phyloP scores from a whole-genome alignment of 73 alveolate species.

The Halteria grandinella region DNA sequence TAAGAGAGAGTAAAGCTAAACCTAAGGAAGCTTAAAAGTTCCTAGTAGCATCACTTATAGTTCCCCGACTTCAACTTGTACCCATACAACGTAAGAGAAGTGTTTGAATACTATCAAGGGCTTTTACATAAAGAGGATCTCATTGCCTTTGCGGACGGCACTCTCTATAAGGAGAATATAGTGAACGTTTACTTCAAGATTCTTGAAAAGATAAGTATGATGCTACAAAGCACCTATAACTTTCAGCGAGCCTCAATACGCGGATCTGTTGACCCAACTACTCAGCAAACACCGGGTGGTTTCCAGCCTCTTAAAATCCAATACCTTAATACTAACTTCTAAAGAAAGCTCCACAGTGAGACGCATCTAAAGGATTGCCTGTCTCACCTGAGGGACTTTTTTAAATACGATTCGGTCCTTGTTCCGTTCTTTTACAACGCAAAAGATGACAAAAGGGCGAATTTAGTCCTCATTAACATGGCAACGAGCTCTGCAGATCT shows the following conservation, averaged over 20 bases:
- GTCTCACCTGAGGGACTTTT: constrained; percentile 8
- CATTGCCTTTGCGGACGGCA: constrained; percentile 27
- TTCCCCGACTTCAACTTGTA: constrained; percentile 36
- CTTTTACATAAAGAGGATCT: constrained; percentile 32
- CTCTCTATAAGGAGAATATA: constrained; percentile 20
- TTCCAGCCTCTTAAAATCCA: constrained; percentile 19
- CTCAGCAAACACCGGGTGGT: neutral
- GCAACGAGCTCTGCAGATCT: constrained; percentile 27
- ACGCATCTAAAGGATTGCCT: constrained; percentile 15
- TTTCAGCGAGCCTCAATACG: constrained; percentile 34
- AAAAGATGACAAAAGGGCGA: constrained; percentile 26
- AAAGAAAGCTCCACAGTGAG: constrained; percentile 14
- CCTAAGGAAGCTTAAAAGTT: no score
- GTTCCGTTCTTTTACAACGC: constrained; percentile 39
- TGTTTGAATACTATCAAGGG: constrained; percentile 4
- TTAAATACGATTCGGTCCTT: constrained; percentile 24
- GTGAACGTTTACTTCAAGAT: constrained; percentile 38
- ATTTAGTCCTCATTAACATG: constrained; percentile 20
- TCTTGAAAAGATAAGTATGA: constrained; percentile 19
- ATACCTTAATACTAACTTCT: constrained; percentile 32
- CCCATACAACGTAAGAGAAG: constrained; percentile 28
- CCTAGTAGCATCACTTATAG: no score
- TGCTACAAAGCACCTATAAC: neutral
- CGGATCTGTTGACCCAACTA: constrained; percentile 24
- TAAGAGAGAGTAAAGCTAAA: no score